These are phyloP conservation scores for Mucor irregularis DNA, from an alignment of 371 early-diverging fungal species.

Conservation along the genomic window DNA sequence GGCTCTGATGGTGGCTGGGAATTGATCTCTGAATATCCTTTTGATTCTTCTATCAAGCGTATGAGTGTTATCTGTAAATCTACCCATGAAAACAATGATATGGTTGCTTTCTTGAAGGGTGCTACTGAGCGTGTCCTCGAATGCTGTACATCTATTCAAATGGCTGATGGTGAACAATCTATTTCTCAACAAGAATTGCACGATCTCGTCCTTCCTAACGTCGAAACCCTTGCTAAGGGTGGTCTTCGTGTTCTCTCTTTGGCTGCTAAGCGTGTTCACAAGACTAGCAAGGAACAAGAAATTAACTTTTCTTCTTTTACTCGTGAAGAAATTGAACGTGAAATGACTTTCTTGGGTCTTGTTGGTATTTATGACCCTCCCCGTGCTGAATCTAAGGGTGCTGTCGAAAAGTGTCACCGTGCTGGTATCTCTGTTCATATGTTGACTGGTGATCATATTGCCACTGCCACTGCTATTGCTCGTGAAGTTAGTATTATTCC, in stretches of 20 bases:
- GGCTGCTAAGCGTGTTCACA: constrained; percentile 48
- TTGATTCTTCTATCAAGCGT: constrained; percentile 84
- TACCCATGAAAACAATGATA: constrained; percentile 30
- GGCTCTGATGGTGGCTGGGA: constrained; percentile 46
- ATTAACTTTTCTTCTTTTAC: constrained; percentile 12
- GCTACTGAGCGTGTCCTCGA: constrained; percentile 90
- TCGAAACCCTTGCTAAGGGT: constrained; percentile 55
- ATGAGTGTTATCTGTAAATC: constrained; percentile 79
- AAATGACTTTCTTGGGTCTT: constrained; percentile 88
- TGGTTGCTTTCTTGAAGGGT: constrained; percentile 80
- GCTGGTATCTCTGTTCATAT: constrained; percentile 81
- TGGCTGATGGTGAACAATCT: constrained; percentile 34
- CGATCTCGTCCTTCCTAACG: constrained; percentile 52
- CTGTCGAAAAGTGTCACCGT: constrained; percentile 58
- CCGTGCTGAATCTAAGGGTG: constrained; percentile 63
- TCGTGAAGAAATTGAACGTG: constrained; percentile 55
- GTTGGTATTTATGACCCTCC: constrained; percentile 81
- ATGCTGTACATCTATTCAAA: constrained; percentile 67
- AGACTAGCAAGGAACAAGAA: constrained; percentile 11
- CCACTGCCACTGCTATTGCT: constrained; percentile 77
- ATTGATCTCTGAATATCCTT: constrained; percentile 77
- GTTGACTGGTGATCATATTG: constrained; percentile 81
- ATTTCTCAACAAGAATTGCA: constrained; percentile 56
- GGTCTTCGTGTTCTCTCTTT: constrained; percentile 80
- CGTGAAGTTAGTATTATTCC: constrained; percentile 66